Evolutionary conservation across 148 eudicot species (phyloP).

Genomic region (Rhododendron ferrugineum): DNA sequence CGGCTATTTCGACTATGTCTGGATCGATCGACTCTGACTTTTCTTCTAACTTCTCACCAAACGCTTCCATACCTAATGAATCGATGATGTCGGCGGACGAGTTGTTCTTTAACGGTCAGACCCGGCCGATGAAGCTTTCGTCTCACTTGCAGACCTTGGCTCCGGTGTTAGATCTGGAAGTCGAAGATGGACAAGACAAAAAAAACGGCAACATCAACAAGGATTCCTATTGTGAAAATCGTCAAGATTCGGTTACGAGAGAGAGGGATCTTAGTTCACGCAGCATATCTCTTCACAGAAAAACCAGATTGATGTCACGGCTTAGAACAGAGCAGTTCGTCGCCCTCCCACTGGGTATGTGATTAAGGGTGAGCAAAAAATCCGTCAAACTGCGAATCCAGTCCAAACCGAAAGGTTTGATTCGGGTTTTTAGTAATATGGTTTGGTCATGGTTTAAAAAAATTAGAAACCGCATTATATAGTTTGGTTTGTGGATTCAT

Average conservation of each 20-base stretch:
- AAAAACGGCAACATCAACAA: no score
- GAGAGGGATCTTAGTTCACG: slow-evolving; percentile 4
- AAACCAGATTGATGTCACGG: slow-evolving; percentile 7
- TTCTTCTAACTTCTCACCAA: slow-evolving; percentile 19
- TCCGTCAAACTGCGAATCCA: no score
- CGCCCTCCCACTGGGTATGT: no score
- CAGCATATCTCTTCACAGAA: background rate
- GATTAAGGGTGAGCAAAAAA: no score
- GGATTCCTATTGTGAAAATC: background rate
- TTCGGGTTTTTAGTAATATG: no score
- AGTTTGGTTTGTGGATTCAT: no score
- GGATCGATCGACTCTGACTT: slow-evolving; percentile 27
- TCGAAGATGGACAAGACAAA: background rate
- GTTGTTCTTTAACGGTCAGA: slow-evolving; percentile 33
- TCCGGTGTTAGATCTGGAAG: slow-evolving; percentile 2
- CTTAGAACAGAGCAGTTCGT: background rate
- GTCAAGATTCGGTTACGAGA: background rate
- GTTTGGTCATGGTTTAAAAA: no score
- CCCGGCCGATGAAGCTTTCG: slow-evolving; percentile 27
- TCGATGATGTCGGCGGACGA: slow-evolving; percentile 30
- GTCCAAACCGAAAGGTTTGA: no score
- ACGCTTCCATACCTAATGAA: slow-evolving; percentile 1
- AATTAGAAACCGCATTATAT: no score
- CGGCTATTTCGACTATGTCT: slow-evolving; percentile 13
- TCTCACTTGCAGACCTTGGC: slow-evolving; percentile 19